phyloP scores from a whole-genome alignment of 306 rosid species.

The Abrus pulchellus region DNA sequence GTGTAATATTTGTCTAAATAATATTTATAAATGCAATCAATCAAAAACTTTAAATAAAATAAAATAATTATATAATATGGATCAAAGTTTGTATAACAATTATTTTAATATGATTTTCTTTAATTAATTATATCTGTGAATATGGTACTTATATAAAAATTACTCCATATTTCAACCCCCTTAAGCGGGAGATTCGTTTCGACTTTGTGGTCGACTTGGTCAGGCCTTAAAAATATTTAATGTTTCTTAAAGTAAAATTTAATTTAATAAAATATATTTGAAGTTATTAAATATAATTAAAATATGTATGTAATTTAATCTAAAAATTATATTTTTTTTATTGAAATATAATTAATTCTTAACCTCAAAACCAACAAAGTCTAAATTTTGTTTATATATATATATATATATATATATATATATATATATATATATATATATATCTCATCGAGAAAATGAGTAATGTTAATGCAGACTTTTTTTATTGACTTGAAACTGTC shows the following conservation, averaged over 20 bases:
- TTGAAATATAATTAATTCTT: too few species aligned
- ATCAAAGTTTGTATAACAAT: neutral
- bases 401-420: too few species aligned
- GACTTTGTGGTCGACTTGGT: neutral
- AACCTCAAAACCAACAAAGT: too few species aligned
- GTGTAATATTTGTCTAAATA: neutral
- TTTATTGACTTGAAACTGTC: neutral
- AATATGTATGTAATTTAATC: too few species aligned
- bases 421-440: too few species aligned
- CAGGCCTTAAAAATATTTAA: neutral
- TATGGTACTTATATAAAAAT: neutral
- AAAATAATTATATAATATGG: neutral
- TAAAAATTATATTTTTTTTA: too few species aligned
- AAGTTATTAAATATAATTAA: too few species aligned
- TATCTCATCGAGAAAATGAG: too few species aligned
- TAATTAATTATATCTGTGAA: neutral
- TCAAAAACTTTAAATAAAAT: neutral
- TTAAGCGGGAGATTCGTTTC: neutral
- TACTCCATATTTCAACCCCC: neutral
- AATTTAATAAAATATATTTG: too few species aligned
- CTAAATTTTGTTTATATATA: too few species aligned
- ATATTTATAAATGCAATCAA: neutral
- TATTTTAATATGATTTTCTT: neutral
- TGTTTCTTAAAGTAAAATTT: too few species aligned
- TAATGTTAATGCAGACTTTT: too few species aligned